Evolutionary conservation across 108 stramenopile species (phyloP).

Genomic region (Parmales sp.): DNA sequence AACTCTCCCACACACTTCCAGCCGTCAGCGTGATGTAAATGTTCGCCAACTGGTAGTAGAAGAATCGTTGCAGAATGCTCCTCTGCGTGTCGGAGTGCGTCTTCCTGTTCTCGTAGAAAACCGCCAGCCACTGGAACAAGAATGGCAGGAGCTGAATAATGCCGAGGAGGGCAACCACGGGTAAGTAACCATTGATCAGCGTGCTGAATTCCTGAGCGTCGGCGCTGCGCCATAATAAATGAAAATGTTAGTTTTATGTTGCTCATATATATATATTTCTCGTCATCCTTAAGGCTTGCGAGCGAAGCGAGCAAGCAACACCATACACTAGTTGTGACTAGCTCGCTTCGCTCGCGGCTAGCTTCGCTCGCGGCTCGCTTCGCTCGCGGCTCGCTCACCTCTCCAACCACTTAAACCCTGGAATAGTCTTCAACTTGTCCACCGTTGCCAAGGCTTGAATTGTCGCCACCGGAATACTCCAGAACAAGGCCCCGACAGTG

Average conservation of each 20-base stretch:
- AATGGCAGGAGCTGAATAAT: slow-evolving; percentile 63
- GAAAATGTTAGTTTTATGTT: too few species aligned
- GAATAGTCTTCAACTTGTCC: slow-evolving; percentile 26
- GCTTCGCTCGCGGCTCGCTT: too few species aligned
- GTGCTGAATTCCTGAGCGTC: too few species aligned
- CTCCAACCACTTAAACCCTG: neutral
- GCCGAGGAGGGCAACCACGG: slow-evolving; percentile 64
- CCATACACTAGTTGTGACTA: too few species aligned
- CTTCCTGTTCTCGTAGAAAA: slow-evolving; percentile 62
- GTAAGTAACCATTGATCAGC: slow-evolving; percentile 71
- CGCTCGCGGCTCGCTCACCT: too few species aligned
- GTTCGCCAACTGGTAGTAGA: slow-evolving; percentile 79
- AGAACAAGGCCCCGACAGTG: slow-evolving; percentile 58
- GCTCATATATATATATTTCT: too few species aligned
- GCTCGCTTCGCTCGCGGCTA: too few species aligned
- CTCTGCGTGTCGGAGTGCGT: slow-evolving; percentile 61
- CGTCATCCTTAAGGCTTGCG: neutral
- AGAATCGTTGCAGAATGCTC: slow-evolving; percentile 70
- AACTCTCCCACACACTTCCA: slow-evolving; percentile 59
- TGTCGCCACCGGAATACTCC: slow-evolving; percentile 71
- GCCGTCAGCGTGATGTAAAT: slow-evolving; percentile 78
- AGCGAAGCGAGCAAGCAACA: too few species aligned
- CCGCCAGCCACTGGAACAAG: slow-evolving; percentile 63
- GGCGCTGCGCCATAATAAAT: too few species aligned
- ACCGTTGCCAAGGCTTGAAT: slow-evolving; percentile 71